These are phyloP conservation scores for Cryptosporidium ryanae DNA, from an alignment of 169 alveolate species.

Conservation along the genomic window DNA sequence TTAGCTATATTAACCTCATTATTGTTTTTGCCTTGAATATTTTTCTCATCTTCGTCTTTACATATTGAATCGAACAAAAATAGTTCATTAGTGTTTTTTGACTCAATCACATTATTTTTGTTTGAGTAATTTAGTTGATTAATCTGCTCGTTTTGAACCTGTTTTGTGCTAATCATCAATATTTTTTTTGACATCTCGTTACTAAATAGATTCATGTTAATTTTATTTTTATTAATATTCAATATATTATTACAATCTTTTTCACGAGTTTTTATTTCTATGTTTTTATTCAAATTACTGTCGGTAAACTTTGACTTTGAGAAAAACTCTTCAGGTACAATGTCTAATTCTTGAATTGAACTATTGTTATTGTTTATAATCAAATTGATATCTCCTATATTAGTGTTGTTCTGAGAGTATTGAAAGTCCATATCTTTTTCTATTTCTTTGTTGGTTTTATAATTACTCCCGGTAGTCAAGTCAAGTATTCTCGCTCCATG, in stretches of 20 bases:
- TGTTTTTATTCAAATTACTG: not conserved
- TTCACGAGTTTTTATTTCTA: not conserved
- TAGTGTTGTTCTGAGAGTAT: slow-evolving; percentile 19
- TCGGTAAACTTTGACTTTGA: not conserved
- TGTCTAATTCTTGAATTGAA: slow-evolving; percentile 7
- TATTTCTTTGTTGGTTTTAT: not conserved
- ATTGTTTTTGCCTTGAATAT: not conserved
- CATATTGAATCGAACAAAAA: no score
- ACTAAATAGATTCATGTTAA: not conserved
- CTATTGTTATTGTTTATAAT: not conserved
- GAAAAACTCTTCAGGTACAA: slow-evolving; percentile 40
- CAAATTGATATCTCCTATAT: not conserved
- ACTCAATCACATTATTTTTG: slow-evolving; percentile 10
- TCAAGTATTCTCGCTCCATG: slow-evolving; percentile 71
- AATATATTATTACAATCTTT: not conserved
- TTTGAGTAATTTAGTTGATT: slow-evolving; percentile 18
- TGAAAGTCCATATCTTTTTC: slow-evolving; percentile 10
- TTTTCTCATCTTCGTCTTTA: not conserved
- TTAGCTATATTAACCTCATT: not conserved
- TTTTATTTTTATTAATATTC: not conserved
- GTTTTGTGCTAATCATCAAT: slow-evolving; percentile 45
- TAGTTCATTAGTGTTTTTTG: not conserved
- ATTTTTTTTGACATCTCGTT: slow-evolving; percentile 6
- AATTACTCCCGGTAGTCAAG: slow-evolving; percentile 31
- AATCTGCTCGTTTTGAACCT: slow-evolving; percentile 61